phyloP scores from a whole-genome alignment of 352 stramenopile species.

The Phytophthora sojae region DNA sequence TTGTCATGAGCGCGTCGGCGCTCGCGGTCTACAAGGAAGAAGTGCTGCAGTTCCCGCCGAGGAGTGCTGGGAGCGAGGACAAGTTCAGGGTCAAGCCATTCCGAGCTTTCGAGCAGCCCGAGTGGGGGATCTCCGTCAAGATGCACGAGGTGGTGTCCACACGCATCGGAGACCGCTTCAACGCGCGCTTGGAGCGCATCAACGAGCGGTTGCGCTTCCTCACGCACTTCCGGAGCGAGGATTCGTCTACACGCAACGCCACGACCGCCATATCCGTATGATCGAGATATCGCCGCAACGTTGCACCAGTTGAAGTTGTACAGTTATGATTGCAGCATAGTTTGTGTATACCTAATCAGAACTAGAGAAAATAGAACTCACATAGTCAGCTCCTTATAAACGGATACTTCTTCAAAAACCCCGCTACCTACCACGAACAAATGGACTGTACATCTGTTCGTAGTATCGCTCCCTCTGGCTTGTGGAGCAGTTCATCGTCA shows the following conservation, averaged over 20 bases:
- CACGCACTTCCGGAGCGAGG: conserved; percentile 34
- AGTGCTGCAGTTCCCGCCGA: conserved; percentile 29
- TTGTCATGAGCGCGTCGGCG: conserved; percentile 72
- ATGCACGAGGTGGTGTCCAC: conserved; percentile 52
- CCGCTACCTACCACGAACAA: not conserved
- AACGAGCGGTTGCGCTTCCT: conserved; percentile 29
- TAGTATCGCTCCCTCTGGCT: conserved; percentile 1
- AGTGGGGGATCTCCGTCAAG: conserved; percentile 48
- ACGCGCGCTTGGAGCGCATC: conserved; percentile 20
- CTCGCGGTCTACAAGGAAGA: conserved; percentile 52
- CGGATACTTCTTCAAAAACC: not conserved
- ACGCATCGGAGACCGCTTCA: conserved; percentile 53
- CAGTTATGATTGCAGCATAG: not conserved
- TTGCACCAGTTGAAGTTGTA: conserved; percentile 22
- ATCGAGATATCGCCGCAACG: not conserved
- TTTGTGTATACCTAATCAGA: not conserved
- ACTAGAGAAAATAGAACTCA: not conserved
- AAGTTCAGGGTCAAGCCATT: conserved; percentile 44
- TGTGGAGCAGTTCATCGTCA: not conserved
- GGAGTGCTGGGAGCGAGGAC: conserved; percentile 10
- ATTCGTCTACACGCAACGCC: conserved; percentile 22
- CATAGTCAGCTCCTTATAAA: not conserved
- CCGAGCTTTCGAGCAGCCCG: conserved; percentile 42
- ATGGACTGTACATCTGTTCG: not conserved
- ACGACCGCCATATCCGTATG: not conserved